Conservation (phyloP, 2,329 filamentous ascomycete species). For the Aspergillus pseudoviridinutans region DNA sequence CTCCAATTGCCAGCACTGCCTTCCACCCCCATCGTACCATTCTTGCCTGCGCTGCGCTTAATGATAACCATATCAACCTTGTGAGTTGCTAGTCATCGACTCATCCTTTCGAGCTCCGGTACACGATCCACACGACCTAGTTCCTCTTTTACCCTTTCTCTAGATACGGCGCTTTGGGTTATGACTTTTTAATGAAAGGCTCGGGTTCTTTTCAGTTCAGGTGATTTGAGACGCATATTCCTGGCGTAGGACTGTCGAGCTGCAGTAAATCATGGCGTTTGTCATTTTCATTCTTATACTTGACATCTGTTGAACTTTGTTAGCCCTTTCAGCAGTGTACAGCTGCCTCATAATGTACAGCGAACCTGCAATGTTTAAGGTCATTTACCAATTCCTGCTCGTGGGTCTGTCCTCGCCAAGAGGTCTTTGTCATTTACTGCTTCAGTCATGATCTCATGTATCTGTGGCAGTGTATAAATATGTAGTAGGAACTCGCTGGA, state of each 20-base stretch:
- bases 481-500: no score
- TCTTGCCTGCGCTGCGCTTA: conserved; percentile 78
- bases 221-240: neutral
- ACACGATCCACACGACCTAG: neutral
- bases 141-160: neutral
- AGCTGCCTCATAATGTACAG: neutral
- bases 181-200: neutral
- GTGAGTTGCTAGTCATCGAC: conserved; percentile 58
- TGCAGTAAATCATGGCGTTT: neutral
- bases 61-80: conserved; percentile 86
- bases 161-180: neutral
- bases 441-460: no score
- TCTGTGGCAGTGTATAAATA: no score
- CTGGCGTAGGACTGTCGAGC: neutral
- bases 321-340: neutral
- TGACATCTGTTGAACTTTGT: neutral
- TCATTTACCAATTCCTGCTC: neutral
- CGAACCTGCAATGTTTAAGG: neutral
- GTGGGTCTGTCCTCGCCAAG: neutral
- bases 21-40: conserved; percentile 96
- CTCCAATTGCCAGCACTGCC: conserved; percentile 80
- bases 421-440: no score
- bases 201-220: neutral
- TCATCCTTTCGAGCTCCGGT: neutral
- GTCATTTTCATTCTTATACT: neutral